A percentile compares a stretch with the other conserved stretches of the same genome.
phyloP scores from a whole-genome alignment of 2,329 filamentous ascomycete genomes.

The Claviceps pusilla region DNA sequence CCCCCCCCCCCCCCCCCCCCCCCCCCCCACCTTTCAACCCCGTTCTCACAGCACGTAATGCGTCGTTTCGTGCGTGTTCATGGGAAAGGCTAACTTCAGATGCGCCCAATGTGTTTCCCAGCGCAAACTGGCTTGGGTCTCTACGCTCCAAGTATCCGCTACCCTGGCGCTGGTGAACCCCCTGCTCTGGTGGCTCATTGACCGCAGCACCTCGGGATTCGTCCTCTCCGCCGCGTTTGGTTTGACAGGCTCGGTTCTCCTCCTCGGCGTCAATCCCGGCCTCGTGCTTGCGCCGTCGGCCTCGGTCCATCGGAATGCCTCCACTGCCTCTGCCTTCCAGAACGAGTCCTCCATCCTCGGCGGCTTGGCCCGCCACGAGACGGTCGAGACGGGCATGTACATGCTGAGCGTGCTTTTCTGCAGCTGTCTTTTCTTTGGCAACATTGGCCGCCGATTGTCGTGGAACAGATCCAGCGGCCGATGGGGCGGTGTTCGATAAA shows the following conservation, averaged over 20 bases:
- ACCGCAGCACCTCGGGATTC: slow-evolving; percentile 75
- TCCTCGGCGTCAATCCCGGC: slow-evolving; percentile 63
- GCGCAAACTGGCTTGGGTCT: slow-evolving; percentile 86
- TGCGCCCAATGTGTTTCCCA: slow-evolving; percentile 18
- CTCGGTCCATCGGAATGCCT: slow-evolving; percentile 10
- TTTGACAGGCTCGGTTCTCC: slow-evolving; percentile 53
- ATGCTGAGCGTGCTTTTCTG: slow-evolving; percentile 88
- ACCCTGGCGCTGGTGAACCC: slow-evolving; percentile 85
- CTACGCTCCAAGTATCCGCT: slow-evolving; percentile 80
- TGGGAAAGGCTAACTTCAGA: no score
- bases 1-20: no score
- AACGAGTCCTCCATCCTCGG: slow-evolving; percentile 20
- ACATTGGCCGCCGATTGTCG: slow-evolving; percentile 73
- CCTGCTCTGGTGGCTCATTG: slow-evolving; percentile 89
- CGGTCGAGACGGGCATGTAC: slow-evolving; percentile 66
- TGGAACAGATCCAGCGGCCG: slow-evolving; percentile 27
- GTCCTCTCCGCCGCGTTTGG: slow-evolving; percentile 63
- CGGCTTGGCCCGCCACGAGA: slow-evolving; percentile 45
- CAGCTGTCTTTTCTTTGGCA: slow-evolving; percentile 89
- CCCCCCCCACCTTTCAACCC: no score
- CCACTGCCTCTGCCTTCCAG: neutral
- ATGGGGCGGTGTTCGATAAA: slow-evolving; percentile 28
- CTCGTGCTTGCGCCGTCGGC: slow-evolving; percentile 56
- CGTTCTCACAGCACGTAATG: no score
- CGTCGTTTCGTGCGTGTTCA: no score